Evolutionary conservation across 495 filamentous ascomycete genomes (phyloP).

Genomic region (Entonaema liquescens): DNA sequence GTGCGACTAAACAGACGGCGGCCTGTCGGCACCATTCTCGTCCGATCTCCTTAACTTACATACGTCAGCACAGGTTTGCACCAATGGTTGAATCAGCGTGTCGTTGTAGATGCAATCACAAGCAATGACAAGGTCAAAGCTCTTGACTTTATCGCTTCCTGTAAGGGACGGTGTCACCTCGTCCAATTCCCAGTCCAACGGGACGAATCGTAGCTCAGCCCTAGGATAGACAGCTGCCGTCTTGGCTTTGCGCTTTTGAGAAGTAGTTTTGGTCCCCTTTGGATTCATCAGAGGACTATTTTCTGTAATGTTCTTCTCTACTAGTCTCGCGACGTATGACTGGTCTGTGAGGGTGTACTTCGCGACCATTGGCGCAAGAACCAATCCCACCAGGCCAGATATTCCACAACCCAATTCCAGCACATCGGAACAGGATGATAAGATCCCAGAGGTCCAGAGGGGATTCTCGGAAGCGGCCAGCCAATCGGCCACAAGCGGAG

Average conservation of each 20-base stretch:
- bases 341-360: slow-evolving; percentile 89
- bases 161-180: slow-evolving; percentile 52
- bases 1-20: slow-evolving; percentile 74
- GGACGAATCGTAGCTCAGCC: slow-evolving; percentile 54
- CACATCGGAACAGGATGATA: slow-evolving; percentile 65
- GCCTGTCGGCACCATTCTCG: slow-evolving; percentile 9
- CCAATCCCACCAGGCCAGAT: slow-evolving; percentile 75
- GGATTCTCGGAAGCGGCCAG: slow-evolving; percentile 69
- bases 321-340: slow-evolving; percentile 77
- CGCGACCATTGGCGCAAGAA: slow-evolving; percentile 66
- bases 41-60: slow-evolving; percentile 64
- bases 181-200: slow-evolving; percentile 78
- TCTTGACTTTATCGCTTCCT: slow-evolving; percentile 32
- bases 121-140: slow-evolving; percentile 74
- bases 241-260: slow-evolving; percentile 40
- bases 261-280: background rate
- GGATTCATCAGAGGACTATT: slow-evolving; percentile 53
- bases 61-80: slow-evolving; percentile 82
- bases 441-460: slow-evolving; percentile 66
- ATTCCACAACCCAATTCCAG: slow-evolving; percentile 91
- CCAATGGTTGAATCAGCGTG: slow-evolving; percentile 79
- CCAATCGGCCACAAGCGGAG: slow-evolving; percentile 86
- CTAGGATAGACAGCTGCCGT: slow-evolving; percentile 16
- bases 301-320: slow-evolving; percentile 76
- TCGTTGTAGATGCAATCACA: slow-evolving; percentile 95